phyloP scores from a whole-genome alignment of 192 early-diverging fungal species.

The Fimicolochytrium jonesii region DNA sequence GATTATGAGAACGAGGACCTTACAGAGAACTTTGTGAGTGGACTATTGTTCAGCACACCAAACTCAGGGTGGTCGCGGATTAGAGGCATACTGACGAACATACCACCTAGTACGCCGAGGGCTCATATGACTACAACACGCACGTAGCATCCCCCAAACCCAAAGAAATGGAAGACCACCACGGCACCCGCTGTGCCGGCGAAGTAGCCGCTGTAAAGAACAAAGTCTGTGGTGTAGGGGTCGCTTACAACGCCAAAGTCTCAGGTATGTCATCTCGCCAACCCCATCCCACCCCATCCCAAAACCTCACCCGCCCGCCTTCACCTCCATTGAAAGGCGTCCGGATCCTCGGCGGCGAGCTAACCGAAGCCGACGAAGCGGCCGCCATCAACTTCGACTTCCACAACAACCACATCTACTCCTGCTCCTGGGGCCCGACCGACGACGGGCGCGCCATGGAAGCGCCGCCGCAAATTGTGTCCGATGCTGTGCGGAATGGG shows the following conservation, averaged over 20 bases:
- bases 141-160: conserved; percentile 72
- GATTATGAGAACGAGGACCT: conserved; percentile 84
- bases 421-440: conserved; percentile 92
- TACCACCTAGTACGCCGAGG: conserved; percentile 61
- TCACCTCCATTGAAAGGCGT: conserved; percentile 49
- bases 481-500: conserved; percentile 84
- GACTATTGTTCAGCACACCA: too few relatives aligned
- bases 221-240: conserved; percentile 88
- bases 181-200: conserved; percentile 97
- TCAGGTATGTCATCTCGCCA: conserved; percentile 68
- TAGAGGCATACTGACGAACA: too few relatives aligned
- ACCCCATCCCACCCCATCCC: too few relatives aligned
- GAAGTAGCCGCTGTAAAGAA: conserved; percentile 93
- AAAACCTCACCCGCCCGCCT: too few relatives aligned
- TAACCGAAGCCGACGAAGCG: conserved; percentile 94
- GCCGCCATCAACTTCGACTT: conserved; percentile 82
- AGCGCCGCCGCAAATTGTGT: conserved; percentile 72
- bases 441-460: conserved; percentile 85
- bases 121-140: conserved; percentile 91
- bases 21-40: conserved; percentile 78
- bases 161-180: conserved; percentile 69
- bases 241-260: conserved; percentile 84
- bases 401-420: conserved; percentile 91
- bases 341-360: conserved; percentile 80
- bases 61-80: too few relatives aligned